phyloP scores from a whole-genome alignment of 495 filamentous ascomycete genomes.

The Evernia prunastri region DNA sequence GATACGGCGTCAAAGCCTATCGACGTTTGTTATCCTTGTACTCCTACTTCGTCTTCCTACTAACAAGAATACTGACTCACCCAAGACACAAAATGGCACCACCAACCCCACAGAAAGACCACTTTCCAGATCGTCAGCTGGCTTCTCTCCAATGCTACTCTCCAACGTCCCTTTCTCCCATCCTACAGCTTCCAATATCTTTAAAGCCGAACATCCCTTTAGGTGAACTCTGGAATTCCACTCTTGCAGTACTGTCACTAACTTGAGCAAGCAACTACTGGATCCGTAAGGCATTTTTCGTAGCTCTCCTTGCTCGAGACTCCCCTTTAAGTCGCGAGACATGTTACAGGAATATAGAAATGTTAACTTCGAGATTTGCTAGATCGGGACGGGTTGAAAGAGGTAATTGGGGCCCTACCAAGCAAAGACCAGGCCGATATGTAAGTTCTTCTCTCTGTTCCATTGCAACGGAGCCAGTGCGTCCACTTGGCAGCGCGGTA shows the following conservation, averaged over 20 bases:
- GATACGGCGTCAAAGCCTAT: conserved; percentile 3
- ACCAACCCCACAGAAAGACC: conserved; percentile 18
- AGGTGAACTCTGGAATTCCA: conserved; percentile 7
- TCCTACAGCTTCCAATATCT: conserved; percentile 58
- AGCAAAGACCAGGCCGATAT: conserved; percentile 67
- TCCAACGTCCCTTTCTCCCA: conserved; percentile 61
- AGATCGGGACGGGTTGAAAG: conserved; percentile 59
- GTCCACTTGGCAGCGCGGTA: not conserved
- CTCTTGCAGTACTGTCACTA: conserved; percentile 49
- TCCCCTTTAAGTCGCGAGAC: too few species aligned
- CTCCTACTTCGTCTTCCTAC: not conserved
- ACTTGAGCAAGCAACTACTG: conserved; percentile 69
- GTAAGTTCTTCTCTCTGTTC: conserved; percentile 18
- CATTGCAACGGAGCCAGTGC: not conserved
- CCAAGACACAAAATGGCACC: conserved; percentile 14
- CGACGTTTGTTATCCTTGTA: conserved; percentile 1
- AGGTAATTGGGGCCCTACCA: conserved; percentile 63
- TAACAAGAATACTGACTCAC: not conserved
- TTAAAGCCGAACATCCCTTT: conserved; percentile 37
- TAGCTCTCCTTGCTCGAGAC: too few species aligned
- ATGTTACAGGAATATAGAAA: too few species aligned
- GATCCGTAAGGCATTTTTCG: too few species aligned
- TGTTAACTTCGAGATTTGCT: too few species aligned
- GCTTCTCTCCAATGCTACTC: conserved; percentile 43
- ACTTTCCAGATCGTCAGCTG: conserved; percentile 21